These are phyloP conservation scores for Apium graveolens DNA, from an alignment of 129 eudicot species.

Conservation along the genomic window DNA sequence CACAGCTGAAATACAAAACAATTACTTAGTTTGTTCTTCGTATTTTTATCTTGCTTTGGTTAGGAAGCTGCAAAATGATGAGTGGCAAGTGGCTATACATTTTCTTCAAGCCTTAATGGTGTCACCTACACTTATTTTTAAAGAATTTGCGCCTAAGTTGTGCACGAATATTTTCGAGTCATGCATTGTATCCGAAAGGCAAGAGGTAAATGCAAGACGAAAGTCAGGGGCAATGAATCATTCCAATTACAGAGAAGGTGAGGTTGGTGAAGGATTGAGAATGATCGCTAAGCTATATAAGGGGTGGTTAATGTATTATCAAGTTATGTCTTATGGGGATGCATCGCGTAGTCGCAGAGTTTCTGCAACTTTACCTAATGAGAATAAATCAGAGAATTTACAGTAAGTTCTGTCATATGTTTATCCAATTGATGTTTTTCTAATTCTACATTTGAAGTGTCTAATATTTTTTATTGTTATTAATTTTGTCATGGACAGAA, in stretches of 20 bases:
- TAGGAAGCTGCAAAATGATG: slow-evolving; percentile 38
- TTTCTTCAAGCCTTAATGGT: slow-evolving; percentile 62
- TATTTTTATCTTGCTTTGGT: slow-evolving; percentile 56
- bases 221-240: slow-evolving; percentile 1
- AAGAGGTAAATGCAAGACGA: slow-evolving; percentile 6
- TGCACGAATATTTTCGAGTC: slow-evolving; percentile 24
- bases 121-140: slow-evolving; percentile 33
- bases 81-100: slow-evolving; percentile 62
- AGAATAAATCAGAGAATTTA: slow-evolving; percentile 19
- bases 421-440: background rate
- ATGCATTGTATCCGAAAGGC: slow-evolving; percentile 14
- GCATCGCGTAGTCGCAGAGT: slow-evolving; percentile 19
- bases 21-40: slow-evolving; percentile 39
- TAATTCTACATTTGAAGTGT: background rate
- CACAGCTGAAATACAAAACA: slow-evolving; percentile 49
- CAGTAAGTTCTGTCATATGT: slow-evolving; percentile 21
- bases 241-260: slow-evolving; percentile 19
- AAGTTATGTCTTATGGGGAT: slow-evolving; percentile 56
- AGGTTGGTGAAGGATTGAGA: slow-evolving; percentile 35
- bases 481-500: slow-evolving; percentile 20
- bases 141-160: slow-evolving; percentile 51
- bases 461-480: background rate
- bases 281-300: slow-evolving; percentile 49
- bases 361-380: slow-evolving; percentile 15
- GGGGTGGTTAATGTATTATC: slow-evolving; percentile 70